Conservation (phyloP, 1,284 basidiomycete species). For the Trametes polyzona region DNA sequence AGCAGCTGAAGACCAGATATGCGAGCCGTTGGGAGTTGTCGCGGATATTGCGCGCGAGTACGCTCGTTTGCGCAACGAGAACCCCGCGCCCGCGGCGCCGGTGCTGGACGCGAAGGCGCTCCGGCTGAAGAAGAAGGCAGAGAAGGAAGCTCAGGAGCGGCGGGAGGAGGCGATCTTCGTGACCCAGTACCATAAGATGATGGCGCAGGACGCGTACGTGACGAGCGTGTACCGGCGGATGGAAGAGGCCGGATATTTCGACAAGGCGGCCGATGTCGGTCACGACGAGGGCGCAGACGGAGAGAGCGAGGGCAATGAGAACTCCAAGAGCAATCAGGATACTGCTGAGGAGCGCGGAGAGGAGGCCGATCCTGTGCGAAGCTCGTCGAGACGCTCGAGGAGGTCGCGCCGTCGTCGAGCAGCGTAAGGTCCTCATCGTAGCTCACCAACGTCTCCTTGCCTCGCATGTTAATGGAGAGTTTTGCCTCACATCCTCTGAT, state of each 20-base stretch:
- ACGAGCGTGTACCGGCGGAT: not conserved
- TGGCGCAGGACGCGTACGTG: not conserved
- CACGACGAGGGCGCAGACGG: no score
- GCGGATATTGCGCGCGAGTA: slow-evolving; percentile 3
- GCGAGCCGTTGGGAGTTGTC: not conserved
- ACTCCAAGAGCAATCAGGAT: no score
- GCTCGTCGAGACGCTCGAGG: no score
- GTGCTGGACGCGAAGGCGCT: not conserved
- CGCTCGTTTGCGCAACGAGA: not conserved
- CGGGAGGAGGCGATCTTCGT: not conserved
- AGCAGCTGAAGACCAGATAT: not conserved
- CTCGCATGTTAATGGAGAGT: no score
- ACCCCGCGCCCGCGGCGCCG: not conserved
- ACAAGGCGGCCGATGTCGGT: no score
- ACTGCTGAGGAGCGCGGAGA: no score
- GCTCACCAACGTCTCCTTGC: no score
- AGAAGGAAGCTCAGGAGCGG: not conserved
- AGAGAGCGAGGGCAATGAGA: no score
- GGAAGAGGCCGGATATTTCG: not conserved
- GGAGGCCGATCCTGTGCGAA: no score
- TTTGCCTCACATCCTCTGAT: no score
- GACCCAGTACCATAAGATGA: not conserved
- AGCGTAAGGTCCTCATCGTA: no score
- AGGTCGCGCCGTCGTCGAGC: no score
- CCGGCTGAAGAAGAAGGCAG: not conserved